A percentile compares a stretch with the other conserved stretches of the same genome.
phyloP scores from a whole-genome alignment of 1,284 basidiomycete genomes.

The Ustilago trichophora region DNA sequence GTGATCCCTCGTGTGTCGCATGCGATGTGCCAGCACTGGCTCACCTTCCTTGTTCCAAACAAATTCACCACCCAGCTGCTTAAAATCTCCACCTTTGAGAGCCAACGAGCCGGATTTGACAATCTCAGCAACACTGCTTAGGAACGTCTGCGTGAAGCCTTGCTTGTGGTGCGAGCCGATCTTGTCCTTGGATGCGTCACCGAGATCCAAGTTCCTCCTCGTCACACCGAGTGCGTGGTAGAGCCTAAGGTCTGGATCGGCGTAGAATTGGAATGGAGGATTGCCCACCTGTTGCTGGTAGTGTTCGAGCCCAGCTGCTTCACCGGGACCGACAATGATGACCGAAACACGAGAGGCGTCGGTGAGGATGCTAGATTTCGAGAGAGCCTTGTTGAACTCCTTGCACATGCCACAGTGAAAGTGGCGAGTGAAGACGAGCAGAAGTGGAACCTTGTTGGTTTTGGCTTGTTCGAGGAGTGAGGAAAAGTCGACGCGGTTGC shows the following conservation, averaged over 20 bases:
- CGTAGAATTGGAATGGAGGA: constrained; percentile 29
- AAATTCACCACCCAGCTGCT: constrained; percentile 46
- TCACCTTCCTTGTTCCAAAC: constrained; percentile 18
- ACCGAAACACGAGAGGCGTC: constrained; percentile 10
- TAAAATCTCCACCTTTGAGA: constrained; percentile 41
- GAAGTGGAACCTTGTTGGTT: constrained; percentile 2
- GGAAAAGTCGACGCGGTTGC: constrained; percentile 12
- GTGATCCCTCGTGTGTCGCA: constrained; percentile 45
- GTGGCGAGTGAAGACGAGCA: constrained; percentile 46
- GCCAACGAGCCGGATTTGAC: constrained; percentile 23
- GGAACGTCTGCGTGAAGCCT: neutral
- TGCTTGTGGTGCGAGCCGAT: constrained; percentile 29
- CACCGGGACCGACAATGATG: constrained; percentile 41
- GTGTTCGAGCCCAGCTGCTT: constrained; percentile 8
- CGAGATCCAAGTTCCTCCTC: constrained; percentile 18
- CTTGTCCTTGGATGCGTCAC: constrained; percentile 12
- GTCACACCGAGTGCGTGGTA: constrained; percentile 46
- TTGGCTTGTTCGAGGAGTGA: constrained; percentile 10
- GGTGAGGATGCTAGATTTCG: constrained; percentile 16
- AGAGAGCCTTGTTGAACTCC: constrained; percentile 22
- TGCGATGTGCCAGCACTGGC: constrained; percentile 35
- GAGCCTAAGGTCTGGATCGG: constrained; percentile 30
- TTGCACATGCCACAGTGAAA: constrained; percentile 55
- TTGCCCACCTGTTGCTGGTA: constrained; percentile 17
- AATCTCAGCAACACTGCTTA: constrained; percentile 23